These are phyloP conservation scores for Lithospermum erythrorhizon DNA, from an alignment of 257 asterid species.

Conservation along the genomic window DNA sequence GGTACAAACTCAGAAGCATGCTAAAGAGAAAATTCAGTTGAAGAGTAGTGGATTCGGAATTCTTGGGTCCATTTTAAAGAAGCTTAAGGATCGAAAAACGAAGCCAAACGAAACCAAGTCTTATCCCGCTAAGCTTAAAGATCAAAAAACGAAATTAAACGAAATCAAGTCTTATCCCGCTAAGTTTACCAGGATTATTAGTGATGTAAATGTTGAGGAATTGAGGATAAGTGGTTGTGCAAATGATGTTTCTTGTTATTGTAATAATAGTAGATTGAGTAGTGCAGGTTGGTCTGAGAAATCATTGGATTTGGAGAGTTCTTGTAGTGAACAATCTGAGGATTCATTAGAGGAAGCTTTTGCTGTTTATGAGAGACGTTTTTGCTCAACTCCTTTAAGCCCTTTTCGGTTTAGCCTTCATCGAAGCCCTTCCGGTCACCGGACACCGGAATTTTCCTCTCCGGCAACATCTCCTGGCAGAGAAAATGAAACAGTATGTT, in stretches of 20 bases:
- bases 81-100: slow-evolving; percentile 48
- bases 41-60: slow-evolving; percentile 32
- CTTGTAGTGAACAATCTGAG: slow-evolving; percentile 29
- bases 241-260: slow-evolving; percentile 15
- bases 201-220: not conserved
- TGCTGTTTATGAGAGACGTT: slow-evolving; percentile 7
- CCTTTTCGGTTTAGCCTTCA: slow-evolving; percentile 26
- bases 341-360: slow-evolving; percentile 14
- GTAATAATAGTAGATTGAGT: slow-evolving; percentile 24
- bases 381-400: slow-evolving; percentile 21
- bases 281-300: slow-evolving; percentile 38
- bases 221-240: not conserved
- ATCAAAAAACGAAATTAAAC: no score
- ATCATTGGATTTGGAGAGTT: slow-evolving; percentile 29
- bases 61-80: slow-evolving; percentile 46
- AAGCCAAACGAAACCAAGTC: no score
- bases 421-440: slow-evolving; percentile 29
- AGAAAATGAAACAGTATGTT: slow-evolving; percentile 38
- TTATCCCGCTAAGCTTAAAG: no score
- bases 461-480: slow-evolving; percentile 67
- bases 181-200: not conserved
- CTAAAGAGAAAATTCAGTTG: slow-evolving; percentile 23
- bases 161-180: no score
- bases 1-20: slow-evolving; percentile 47
- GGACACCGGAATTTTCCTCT: slow-evolving; percentile 54